Conservation (phyloP, 768 basidiomycete species). For the Leccinum barrowsii region DNA sequence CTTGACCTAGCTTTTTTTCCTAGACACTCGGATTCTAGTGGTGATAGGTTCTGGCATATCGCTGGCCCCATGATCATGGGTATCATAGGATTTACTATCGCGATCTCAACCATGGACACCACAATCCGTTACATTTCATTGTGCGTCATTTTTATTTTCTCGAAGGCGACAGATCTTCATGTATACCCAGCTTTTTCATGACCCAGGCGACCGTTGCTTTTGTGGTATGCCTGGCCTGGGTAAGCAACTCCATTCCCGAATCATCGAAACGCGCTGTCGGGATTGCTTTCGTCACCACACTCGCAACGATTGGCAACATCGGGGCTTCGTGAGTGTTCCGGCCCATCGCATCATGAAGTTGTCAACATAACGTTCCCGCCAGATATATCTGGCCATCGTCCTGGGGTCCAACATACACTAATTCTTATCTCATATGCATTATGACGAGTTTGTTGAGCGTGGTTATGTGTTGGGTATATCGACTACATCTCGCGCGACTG, state of each 20-base stretch:
- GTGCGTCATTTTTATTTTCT: constrained; percentile 31
- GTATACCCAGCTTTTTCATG: constrained; percentile 61
- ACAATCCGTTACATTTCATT: constrained; percentile 61
- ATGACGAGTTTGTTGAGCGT: constrained; percentile 48
- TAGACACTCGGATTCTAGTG: constrained; percentile 67
- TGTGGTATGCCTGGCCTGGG: constrained; percentile 56
- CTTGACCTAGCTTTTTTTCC: constrained; percentile 3
- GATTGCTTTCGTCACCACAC: constrained; percentile 74
- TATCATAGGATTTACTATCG: constrained; percentile 62
- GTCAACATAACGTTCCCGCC: not conserved
- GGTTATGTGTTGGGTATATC: constrained; percentile 46
- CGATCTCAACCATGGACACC: constrained; percentile 59
- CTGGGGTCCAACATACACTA: constrained; percentile 68
- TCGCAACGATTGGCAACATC: constrained; percentile 79
- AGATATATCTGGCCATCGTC: constrained; percentile 62
- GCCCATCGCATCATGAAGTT: not conserved
- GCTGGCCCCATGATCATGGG: constrained; percentile 50
- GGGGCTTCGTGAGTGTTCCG: constrained; percentile 60
- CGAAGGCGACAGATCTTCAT: not conserved
- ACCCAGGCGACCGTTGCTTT: constrained; percentile 68
- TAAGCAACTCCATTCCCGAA: constrained; percentile 60
- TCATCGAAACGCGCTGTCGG: constrained; percentile 84
- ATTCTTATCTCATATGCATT: constrained; percentile 75
- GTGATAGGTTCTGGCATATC: constrained; percentile 75
- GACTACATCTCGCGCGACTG: constrained; percentile 38